Percentiles rank a stretch among this genome's conserved stretches.
phyloP scores from a whole-genome alignment of 2,329 filamentous ascomycete species.

The Xylariaceae sp. region DNA sequence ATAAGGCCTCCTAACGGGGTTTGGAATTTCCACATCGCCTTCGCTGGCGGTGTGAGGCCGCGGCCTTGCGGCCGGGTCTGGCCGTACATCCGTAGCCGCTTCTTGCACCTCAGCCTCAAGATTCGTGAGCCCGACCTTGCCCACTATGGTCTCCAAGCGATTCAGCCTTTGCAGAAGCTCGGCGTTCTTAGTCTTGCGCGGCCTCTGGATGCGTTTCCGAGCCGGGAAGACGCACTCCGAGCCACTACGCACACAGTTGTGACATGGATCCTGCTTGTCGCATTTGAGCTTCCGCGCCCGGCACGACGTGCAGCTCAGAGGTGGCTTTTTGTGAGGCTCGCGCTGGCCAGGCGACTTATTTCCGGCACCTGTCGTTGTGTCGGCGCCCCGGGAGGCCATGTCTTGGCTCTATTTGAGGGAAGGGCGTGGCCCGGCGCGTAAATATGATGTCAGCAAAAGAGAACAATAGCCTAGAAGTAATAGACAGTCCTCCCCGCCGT shows the following conservation, averaged over 20 bases:
- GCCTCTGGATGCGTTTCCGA: slow-evolving; percentile 51
- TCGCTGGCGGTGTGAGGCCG: not conserved
- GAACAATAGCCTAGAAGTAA: too few relatives aligned
- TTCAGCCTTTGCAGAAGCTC: slow-evolving; percentile 52
- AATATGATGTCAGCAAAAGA: too few relatives aligned
- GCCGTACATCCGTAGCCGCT: slow-evolving; percentile 1
- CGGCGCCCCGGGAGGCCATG: not conserved
- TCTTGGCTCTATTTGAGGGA: too few relatives aligned
- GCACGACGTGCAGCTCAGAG: slow-evolving; percentile 64
- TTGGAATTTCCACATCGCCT: not conserved
- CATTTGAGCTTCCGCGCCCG: slow-evolving; percentile 68
- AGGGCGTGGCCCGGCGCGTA: too few relatives aligned
- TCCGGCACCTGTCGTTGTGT: not conserved
- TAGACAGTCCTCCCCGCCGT: too few relatives aligned
- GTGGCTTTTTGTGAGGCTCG: slow-evolving; percentile 40
- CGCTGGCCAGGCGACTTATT: slow-evolving; percentile 8
- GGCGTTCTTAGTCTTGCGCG: slow-evolving; percentile 48
- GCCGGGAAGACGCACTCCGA: slow-evolving; percentile 55
- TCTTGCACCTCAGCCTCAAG: slow-evolving; percentile 21
- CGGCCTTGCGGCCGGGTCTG: not conserved
- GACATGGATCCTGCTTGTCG: slow-evolving; percentile 61
- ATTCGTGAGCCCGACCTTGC: slow-evolving; percentile 46
- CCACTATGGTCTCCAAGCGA: slow-evolving; percentile 53
- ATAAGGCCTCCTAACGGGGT: not conserved
- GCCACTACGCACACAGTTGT: slow-evolving; percentile 55